phyloP scores from a whole-genome alignment of 257 asterid species.

The Solanum arcanum region DNA sequence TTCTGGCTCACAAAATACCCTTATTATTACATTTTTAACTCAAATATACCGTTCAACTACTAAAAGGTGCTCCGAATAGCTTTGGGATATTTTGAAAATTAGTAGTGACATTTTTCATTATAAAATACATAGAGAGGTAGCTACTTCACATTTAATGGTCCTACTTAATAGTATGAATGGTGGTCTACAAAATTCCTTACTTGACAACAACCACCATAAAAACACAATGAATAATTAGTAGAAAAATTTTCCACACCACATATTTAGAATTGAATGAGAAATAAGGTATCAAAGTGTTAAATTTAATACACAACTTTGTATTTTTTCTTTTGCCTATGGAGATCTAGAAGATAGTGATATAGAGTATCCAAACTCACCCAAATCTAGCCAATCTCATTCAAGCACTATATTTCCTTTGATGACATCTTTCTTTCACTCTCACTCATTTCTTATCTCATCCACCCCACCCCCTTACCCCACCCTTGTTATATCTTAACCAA shows the following conservation, averaged over 20 bases:
- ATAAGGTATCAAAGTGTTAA: not conserved
- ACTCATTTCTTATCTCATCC: slow-evolving; percentile 60
- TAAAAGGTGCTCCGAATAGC: no score
- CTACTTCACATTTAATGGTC: not conserved
- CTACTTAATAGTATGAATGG: not conserved
- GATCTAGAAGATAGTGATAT: not conserved
- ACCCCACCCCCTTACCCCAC: not conserved
- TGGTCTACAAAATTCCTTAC: not conserved
- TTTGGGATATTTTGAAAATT: not conserved
- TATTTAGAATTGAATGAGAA: not conserved
- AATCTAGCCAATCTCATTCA: slow-evolving; percentile 48
- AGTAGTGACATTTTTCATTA: no score
- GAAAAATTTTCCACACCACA: not conserved
- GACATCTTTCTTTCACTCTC: slow-evolving; percentile 24
- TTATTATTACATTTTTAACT: no score
- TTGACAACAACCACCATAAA: not conserved
- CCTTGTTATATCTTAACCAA: not conserved
- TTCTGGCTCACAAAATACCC: no score
- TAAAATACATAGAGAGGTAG: not conserved
- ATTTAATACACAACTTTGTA: not conserved
- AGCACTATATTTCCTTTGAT: slow-evolving; percentile 26
- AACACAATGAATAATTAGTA: not conserved
- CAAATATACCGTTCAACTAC: no score
- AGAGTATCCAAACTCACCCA: slow-evolving; percentile 12
- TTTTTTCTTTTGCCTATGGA: not conserved